Conservation (phyloP, 2,329 filamentous ascomycete genomes). For the Dothideomycetidae sp. region DNA sequence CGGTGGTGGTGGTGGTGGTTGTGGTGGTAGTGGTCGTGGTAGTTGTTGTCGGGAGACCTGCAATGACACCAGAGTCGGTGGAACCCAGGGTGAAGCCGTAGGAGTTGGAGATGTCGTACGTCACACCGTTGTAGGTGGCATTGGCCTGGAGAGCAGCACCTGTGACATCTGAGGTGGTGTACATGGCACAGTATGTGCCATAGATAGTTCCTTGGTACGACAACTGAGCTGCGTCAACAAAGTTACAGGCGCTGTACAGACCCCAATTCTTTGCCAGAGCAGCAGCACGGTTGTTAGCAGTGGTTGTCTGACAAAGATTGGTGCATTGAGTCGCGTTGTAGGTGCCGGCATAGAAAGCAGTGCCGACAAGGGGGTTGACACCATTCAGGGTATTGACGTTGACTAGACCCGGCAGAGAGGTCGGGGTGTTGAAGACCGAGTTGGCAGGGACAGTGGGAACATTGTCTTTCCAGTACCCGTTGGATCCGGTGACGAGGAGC, state of each 20-base stretch:
- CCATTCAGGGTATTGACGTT: slow-evolving; percentile 14
- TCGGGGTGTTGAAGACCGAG: slow-evolving; percentile 11
- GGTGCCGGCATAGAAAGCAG: slow-evolving; percentile 6
- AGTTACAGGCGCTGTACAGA: slow-evolving; percentile 12
- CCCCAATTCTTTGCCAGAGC: slow-evolving; percentile 5
- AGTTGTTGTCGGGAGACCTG: background rate
- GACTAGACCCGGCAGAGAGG: slow-evolving; percentile 10
- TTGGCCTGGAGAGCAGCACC: slow-evolving; percentile 6
- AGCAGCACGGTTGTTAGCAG: slow-evolving; percentile 4
- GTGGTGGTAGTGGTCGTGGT: slow-evolving; percentile 1
- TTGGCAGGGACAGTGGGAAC: slow-evolving; percentile 8
- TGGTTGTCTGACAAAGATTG: slow-evolving; percentile 7
- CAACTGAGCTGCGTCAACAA: slow-evolving; percentile 12
- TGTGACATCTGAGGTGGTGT: slow-evolving; percentile 9
- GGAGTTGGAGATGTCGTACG: slow-evolving; percentile 11
- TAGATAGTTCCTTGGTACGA: slow-evolving; percentile 10
- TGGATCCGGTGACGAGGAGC: slow-evolving; percentile 16
- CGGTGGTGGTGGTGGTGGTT: background rate
- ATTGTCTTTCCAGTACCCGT: slow-evolving; percentile 12
- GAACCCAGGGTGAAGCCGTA: slow-evolving; percentile 12
- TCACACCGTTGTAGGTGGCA: slow-evolving; percentile 6
- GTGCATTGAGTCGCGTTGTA: slow-evolving; percentile 11
- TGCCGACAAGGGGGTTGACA: slow-evolving; percentile 6
- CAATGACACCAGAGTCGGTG: slow-evolving; percentile 9
- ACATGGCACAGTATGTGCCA: slow-evolving; percentile 11